Evolutionary conservation across 768 basidiomycete genomes (phyloP).

Genomic region (Trametes cinnabarina): DNA sequence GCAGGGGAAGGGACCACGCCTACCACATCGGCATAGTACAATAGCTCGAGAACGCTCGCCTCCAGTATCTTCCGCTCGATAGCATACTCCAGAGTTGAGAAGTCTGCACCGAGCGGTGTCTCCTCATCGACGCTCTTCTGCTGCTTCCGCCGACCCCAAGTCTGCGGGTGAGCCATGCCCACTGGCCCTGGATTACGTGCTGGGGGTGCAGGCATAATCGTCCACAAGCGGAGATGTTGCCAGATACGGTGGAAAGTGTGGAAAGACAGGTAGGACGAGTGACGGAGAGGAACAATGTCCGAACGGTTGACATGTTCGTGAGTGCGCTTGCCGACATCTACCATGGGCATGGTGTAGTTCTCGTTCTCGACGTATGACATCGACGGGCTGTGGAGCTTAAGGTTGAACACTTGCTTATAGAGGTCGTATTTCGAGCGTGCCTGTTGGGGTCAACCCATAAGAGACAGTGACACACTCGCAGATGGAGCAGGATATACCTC

Average conservation of each 20-base stretch:
- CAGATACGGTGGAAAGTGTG: conserved; percentile 49
- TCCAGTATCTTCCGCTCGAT: conserved; percentile 83
- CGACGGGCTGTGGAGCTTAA: conserved; percentile 66
- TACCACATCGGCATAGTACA: conserved; percentile 84
- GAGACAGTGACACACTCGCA: too few relatives aligned
- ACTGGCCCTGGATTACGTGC: neutral
- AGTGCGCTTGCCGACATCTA: conserved; percentile 59
- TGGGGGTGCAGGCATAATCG: neutral
- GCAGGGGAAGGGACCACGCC: conserved; percentile 60
- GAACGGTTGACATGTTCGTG: conserved; percentile 55
- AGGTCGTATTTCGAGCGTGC: conserved; percentile 78
- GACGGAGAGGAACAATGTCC: conserved; percentile 19
- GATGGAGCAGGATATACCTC: conserved; percentile 36
- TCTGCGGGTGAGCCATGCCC: conserved; percentile 18
- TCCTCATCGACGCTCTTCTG: conserved; percentile 48
- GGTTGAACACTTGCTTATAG: conserved; percentile 75
- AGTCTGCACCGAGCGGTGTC: conserved; percentile 55
- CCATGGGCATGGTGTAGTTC: conserved; percentile 67
- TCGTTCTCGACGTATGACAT: conserved; percentile 74
- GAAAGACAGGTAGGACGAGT: conserved; percentile 37
- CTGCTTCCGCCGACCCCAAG: conserved; percentile 27
- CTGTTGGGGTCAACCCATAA: conserved; percentile 36
- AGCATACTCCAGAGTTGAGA: conserved; percentile 73
- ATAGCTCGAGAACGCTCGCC: conserved; percentile 70
- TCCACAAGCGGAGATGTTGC: conserved; percentile 44